Percentiles rank a stretch among this genome's conserved stretches.
Conservation (phyloP, 2,329 filamentous ascomycete genomes). For the Fusarium algeriense region DNA sequence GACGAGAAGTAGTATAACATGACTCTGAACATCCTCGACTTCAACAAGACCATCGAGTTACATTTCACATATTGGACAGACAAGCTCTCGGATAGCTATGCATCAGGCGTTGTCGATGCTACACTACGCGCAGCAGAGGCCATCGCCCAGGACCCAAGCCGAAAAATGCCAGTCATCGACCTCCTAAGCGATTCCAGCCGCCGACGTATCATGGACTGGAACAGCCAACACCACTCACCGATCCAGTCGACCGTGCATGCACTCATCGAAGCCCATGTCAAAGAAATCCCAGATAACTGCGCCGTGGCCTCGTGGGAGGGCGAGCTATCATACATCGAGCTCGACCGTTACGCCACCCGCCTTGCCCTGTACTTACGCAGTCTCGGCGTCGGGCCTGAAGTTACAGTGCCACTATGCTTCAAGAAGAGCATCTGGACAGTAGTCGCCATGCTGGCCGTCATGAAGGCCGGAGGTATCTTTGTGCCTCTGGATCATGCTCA, state of each 20-base stretch:
- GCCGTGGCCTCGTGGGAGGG: neutral
- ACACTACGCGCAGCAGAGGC: neutral
- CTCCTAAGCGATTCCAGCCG: neutral
- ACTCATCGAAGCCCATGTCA: neutral
- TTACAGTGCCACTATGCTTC: neutral
- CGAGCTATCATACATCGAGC: neutral
- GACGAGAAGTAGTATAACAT: neutral
- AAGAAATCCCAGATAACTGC: neutral
- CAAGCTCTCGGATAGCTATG: slow-evolving; percentile 1
- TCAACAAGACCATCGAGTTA: neutral
- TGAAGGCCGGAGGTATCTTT: neutral
- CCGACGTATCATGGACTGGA: neutral
- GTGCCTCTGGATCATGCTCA: neutral
- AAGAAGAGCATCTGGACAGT: neutral
- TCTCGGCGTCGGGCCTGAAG: neutral
- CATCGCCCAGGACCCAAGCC: neutral
- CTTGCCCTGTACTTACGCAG: neutral
- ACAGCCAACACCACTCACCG: neutral
- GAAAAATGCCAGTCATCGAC: neutral
- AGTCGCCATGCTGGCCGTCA: neutral
- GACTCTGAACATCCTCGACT: neutral
- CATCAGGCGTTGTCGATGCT: neutral
- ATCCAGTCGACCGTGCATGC: neutral
- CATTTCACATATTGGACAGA: slow-evolving; percentile 2
- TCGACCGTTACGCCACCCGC: neutral